These are phyloP conservation scores for Salvia rosmarinus DNA, from an alignment of 257 asterid species.

Conservation along the genomic window DNA sequence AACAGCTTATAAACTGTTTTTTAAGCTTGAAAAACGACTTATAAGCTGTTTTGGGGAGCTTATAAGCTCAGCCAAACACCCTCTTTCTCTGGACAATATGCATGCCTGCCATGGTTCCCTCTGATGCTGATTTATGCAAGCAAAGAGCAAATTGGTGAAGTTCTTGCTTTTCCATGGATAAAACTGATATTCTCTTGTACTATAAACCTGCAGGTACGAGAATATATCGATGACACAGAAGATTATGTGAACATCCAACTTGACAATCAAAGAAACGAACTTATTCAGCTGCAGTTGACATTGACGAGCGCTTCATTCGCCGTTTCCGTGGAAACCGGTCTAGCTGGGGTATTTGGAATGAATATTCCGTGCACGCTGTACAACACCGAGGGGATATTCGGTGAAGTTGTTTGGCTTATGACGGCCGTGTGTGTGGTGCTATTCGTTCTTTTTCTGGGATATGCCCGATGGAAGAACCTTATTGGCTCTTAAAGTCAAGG, in stretches of 20 bases:
- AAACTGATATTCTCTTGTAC: slow-evolving; percentile 14
- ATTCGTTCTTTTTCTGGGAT: slow-evolving; percentile 65
- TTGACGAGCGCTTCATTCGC: slow-evolving; percentile 81
- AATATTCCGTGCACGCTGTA: slow-evolving; percentile 66
- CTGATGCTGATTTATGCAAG: neutral
- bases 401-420: slow-evolving; percentile 42
- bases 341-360: slow-evolving; percentile 83
- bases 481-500: slow-evolving; percentile 83
- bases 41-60: no score
- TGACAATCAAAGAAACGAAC: slow-evolving; percentile 88
- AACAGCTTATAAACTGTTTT: no score
- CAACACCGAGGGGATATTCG: slow-evolving; percentile 39
- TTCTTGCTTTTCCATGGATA: neutral
- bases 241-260: slow-evolving; percentile 92
- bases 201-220: slow-evolving; percentile 66
- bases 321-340: slow-evolving; percentile 59
- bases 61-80: no score
- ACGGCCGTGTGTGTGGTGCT: slow-evolving; percentile 52
- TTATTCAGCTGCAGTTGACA: slow-evolving; percentile 84
- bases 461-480: slow-evolving; percentile 92
- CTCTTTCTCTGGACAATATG: no score
- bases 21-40: no score
- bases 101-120: neutral
- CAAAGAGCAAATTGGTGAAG: neutral
- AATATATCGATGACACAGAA: slow-evolving; percentile 90